Conservation (phyloP, 1,139 yeast species). For the Hansenula lynferdii region DNA sequence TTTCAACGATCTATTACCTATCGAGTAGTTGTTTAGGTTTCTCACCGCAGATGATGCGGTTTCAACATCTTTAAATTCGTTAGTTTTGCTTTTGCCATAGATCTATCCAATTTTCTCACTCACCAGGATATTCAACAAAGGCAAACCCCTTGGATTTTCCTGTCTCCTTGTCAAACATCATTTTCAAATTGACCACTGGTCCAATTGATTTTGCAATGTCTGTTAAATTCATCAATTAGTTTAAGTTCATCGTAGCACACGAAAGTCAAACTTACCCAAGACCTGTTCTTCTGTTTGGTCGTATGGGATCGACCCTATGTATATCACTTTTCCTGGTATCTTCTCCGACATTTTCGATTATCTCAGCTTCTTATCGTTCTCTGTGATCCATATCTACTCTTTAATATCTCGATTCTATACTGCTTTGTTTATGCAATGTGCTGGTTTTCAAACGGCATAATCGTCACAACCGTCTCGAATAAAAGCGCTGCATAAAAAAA, state of each 20-base stretch:
- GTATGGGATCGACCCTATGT: conserved; percentile 64
- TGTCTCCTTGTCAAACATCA: conserved; percentile 81
- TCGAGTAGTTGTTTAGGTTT: conserved; percentile 72
- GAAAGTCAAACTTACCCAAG: conserved; percentile 34
- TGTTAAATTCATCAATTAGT: too few relatives aligned
- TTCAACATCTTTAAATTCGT: conserved; percentile 37
- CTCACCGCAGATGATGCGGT: conserved; percentile 92
- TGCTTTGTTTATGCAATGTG: too few relatives aligned
- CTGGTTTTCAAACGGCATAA: too few relatives aligned
- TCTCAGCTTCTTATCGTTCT: too few relatives aligned
- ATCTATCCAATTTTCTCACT: too few relatives aligned
- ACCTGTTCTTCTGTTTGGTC: conserved; percentile 90
- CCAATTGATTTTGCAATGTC: conserved; percentile 81
- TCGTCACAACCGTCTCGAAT: too few relatives aligned
- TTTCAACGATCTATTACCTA: conserved; percentile 67
- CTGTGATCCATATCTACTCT: too few relatives aligned
- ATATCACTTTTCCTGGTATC: conserved; percentile 41
- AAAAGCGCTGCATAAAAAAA: too few relatives aligned
- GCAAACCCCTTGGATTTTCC: conserved; percentile 94
- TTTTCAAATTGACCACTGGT: conserved; percentile 72
- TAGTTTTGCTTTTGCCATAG: too few relatives aligned
- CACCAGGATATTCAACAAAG: conserved; percentile 69
- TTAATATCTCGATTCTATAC: too few relatives aligned
- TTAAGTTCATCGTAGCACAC: too few relatives aligned
- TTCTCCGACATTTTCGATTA: conserved; percentile 25